Evolutionary conservation across 257 asterid species (phyloP).

Genomic region (Nicotiana benthamiana): DNA sequence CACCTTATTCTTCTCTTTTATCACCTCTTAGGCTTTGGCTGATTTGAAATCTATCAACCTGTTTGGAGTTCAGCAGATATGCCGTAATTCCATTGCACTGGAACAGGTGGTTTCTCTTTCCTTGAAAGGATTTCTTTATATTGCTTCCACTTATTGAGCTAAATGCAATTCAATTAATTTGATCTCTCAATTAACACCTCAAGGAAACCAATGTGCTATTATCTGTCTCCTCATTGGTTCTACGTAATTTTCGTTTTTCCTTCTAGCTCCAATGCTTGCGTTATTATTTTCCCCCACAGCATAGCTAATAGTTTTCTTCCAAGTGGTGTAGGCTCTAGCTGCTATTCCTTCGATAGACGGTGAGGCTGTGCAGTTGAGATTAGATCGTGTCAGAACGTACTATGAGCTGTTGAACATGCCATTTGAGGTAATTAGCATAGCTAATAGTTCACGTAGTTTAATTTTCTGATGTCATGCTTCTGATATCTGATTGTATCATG

Average conservation of each 20-base stretch:
- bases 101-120: slow-evolving; percentile 58
- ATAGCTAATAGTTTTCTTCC: slow-evolving; percentile 9
- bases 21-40: slow-evolving; percentile 66
- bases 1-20: not conserved
- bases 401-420: slow-evolving; percentile 95
- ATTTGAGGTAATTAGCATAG: slow-evolving; percentile 75
- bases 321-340: slow-evolving; percentile 65
- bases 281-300: slow-evolving; percentile 1
- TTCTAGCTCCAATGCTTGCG: not conserved
- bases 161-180: not conserved
- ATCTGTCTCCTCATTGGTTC: not conserved
- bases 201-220: not conserved
- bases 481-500: not conserved
- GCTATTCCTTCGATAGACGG: slow-evolving; percentile 80
- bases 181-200: not conserved
- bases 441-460: not conserved
- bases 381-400: slow-evolving; percentile 85
- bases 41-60: slow-evolving; percentile 92
- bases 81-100: slow-evolving; percentile 94
- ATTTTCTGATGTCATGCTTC: slow-evolving; percentile 1
- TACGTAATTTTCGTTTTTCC: not conserved
- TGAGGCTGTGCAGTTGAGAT: slow-evolving; percentile 70
- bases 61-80: slow-evolving; percentile 97
- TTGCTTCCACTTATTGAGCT: not conserved
- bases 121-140: slow-evolving; percentile 1